Conservation (phyloP, 1,284 basidiomycete species). For the Trichosporon sp. region DNA sequence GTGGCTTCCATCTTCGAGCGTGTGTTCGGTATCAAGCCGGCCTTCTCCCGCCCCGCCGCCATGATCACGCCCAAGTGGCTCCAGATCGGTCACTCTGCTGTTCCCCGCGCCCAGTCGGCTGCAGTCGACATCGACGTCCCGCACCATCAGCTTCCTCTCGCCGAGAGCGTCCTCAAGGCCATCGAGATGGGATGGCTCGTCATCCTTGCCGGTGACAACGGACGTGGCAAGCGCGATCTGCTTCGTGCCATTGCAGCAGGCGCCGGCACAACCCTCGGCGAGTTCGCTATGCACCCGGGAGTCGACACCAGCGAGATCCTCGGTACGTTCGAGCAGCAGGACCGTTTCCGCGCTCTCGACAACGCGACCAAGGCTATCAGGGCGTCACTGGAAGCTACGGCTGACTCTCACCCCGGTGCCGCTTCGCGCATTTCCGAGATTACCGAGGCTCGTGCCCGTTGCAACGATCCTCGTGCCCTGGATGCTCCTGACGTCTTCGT, state of each 20-base stretch:
- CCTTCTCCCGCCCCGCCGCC: constrained; percentile 53
- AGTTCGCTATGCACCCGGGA: constrained; percentile 76
- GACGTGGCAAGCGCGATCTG: constrained; percentile 75
- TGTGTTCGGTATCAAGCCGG: constrained; percentile 55
- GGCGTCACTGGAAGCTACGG: constrained; percentile 20
- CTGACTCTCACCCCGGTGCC: constrained; percentile 22
- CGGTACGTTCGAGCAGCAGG: constrained; percentile 92
- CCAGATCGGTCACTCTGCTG: constrained; percentile 67
- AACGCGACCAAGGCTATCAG: constrained; percentile 14
- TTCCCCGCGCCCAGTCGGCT: constrained; percentile 51
- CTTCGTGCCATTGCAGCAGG: constrained; percentile 68
- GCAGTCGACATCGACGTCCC: constrained; percentile 56
- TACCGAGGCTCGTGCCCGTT: constrained; percentile 17
- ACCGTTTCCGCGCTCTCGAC: constrained; percentile 43
- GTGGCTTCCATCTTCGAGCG: constrained; percentile 63
- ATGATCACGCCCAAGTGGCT: constrained; percentile 57
- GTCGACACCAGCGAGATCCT: constrained; percentile 93
- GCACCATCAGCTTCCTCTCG: constrained; percentile 61
- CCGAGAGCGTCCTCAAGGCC: constrained; percentile 74
- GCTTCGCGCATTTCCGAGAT: constrained; percentile 18
- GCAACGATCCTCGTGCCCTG: constrained; percentile 18
- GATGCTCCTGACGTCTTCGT: constrained; percentile 18
- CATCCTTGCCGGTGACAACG: constrained; percentile 73
- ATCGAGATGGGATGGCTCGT: constrained; percentile 78
- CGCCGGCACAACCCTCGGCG: constrained; percentile 64